Evolutionary conservation across 257 asterid species (phyloP).

Genomic region (Nicotiana noctiflora): DNA sequence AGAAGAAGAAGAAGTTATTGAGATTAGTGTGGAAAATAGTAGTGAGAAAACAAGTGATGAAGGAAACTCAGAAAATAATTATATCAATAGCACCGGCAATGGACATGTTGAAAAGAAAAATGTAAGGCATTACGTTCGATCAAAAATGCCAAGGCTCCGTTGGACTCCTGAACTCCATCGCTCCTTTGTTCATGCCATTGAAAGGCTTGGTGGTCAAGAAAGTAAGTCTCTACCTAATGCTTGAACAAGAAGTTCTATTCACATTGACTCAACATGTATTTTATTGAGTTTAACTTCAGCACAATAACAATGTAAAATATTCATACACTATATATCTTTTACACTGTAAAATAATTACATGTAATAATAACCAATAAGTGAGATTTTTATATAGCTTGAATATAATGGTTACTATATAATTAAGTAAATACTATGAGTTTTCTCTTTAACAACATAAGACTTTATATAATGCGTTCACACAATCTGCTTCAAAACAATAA

Average conservation of each 20-base stretch:
- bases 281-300: not conserved
- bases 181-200: conserved; percentile 81
- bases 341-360: too few species aligned
- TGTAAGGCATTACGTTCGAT: conserved; percentile 65
- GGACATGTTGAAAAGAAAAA: conserved; percentile 32
- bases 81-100: conserved; percentile 18
- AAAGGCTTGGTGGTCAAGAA: conserved; percentile 91
- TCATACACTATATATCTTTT: too few species aligned
- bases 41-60: conserved; percentile 11
- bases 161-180: conserved; percentile 94
- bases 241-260: not conserved
- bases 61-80: conserved; percentile 23
- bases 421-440: too few species aligned
- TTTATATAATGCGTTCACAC: too few species aligned
- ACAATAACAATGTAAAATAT: too few species aligned
- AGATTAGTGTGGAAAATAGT: conserved; percentile 16
- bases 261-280: not conserved
- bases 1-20: conserved; percentile 21
- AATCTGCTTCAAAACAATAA: not conserved
- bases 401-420: too few species aligned
- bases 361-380: too few species aligned
- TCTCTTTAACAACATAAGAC: too few species aligned
- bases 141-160: conserved; percentile 81
- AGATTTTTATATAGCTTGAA: too few species aligned
- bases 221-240: conserved; percentile 39